Evolutionary conservation across 306 rosid genomes (phyloP).

Genomic region (Medicago truncatula): DNA sequence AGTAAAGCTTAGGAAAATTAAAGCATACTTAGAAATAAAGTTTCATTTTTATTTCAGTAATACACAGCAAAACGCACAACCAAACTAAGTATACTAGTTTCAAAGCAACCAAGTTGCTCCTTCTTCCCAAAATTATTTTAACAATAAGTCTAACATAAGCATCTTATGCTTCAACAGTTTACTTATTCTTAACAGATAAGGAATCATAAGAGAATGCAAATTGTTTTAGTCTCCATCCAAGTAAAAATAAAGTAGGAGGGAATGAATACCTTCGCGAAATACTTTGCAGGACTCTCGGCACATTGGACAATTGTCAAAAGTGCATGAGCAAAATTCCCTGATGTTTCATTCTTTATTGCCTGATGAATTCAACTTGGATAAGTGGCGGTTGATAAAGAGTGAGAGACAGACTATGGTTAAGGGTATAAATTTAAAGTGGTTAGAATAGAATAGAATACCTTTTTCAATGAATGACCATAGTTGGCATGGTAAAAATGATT

Average conservation of each 20-base stretch:
- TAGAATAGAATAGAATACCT: conserved; percentile 47
- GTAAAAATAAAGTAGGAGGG: conserved; percentile 28
- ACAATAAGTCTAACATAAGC: conserved; percentile 14
- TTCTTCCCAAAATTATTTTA: neutral
- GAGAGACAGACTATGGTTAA: conserved; percentile 21
- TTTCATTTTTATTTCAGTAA: neutral
- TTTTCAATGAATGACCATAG: conserved; percentile 65
- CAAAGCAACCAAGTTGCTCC: neutral
- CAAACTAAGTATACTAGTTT: conserved; percentile 12
- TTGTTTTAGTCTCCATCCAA: neutral
- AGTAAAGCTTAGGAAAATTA: conserved; percentile 1
- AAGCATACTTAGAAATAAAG: neutral
- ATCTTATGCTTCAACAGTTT: conserved; percentile 28
- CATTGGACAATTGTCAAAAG: conserved; percentile 69
- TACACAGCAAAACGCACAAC: conserved; percentile 1
- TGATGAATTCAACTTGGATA: conserved; percentile 40
- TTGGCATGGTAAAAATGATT: conserved; percentile 51
- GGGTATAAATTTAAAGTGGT: neutral
- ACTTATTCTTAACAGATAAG: neutral
- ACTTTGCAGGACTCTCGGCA: conserved; percentile 68
- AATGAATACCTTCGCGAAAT: conserved; percentile 77
- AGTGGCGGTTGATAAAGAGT: conserved; percentile 35
- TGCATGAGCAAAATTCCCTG: conserved; percentile 64
- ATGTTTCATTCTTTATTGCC: conserved; percentile 75
- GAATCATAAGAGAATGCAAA: conserved; percentile 21